Percentiles rank a stretch among this genome's conserved stretches.
These are phyloP conservation scores for Aspergillus baeticus DNA, from an alignment of 495 filamentous ascomycete genomes.

Conservation along the genomic window DNA sequence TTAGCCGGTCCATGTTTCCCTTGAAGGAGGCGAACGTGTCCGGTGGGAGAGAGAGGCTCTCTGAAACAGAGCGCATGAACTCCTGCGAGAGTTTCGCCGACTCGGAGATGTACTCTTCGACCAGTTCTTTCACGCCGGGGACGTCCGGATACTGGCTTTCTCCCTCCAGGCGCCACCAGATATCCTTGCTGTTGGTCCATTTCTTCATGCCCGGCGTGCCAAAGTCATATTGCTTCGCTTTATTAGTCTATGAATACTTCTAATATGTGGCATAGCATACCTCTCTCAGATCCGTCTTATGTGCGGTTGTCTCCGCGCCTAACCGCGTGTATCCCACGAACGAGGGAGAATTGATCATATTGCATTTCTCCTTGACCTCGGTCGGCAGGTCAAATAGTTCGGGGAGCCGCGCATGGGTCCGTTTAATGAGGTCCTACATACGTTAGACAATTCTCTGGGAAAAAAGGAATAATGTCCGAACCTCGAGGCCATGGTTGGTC, in stretches of 20 bases:
- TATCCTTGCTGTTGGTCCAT: constrained; percentile 66
- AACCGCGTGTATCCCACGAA: constrained; percentile 52
- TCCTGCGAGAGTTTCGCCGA: constrained; percentile 68
- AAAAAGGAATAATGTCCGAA: constrained; percentile 1
- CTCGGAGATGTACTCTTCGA: constrained; percentile 72
- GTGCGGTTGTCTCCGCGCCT: constrained; percentile 48
- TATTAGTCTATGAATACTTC: neutral
- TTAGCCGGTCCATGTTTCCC: constrained; percentile 84
- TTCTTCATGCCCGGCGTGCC: constrained; percentile 34
- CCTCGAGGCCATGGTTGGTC: constrained; percentile 78
- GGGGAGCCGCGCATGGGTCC: constrained; percentile 68
- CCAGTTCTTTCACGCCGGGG: constrained; percentile 67
- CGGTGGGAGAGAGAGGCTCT: constrained; percentile 71
- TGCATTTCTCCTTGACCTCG: constrained; percentile 74
- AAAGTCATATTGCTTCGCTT: constrained; percentile 42
- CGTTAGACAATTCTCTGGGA: constrained; percentile 26
- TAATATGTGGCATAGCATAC: too few species aligned
- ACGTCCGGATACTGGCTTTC: constrained; percentile 48
- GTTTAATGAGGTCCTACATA: constrained; percentile 59
- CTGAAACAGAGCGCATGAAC: constrained; percentile 80
- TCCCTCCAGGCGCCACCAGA: constrained; percentile 57
- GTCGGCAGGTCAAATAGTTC: constrained; percentile 77
- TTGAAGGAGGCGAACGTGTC: constrained; percentile 82
- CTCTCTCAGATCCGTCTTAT: constrained; percentile 42
- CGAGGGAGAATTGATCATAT: constrained; percentile 80